Conservation (phyloP, 2,329 filamentous ascomycete genomes). For the Fusarium piperis region DNA sequence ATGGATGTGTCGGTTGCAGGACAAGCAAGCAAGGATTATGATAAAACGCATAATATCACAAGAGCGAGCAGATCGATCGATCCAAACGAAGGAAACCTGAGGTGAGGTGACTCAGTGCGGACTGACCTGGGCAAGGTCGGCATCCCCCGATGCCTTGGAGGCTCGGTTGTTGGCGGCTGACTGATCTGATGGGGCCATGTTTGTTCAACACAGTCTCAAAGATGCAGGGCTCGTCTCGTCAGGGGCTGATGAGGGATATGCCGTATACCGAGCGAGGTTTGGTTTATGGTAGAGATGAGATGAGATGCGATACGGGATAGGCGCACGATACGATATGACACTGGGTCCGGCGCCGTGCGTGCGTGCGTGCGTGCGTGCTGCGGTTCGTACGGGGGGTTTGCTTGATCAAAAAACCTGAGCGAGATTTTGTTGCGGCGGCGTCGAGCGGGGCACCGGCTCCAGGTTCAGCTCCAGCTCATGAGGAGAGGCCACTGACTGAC, state of each 20-base stretch:
- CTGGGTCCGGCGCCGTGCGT: background rate
- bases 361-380: background rate
- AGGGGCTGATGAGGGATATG: background rate
- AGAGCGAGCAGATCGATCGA: background rate
- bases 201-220: background rate
- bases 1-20: background rate
- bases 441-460: background rate
- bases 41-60: background rate
- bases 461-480: background rate
- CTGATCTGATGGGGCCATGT: slow-evolving; percentile 25
- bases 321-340: background rate
- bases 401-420: background rate
- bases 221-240: background rate
- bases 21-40: background rate
- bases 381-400: background rate
- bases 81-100: background rate
- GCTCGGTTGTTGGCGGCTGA: slow-evolving; percentile 21
- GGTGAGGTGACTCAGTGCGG: background rate
- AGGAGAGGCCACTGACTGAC: background rate
- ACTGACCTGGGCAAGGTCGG: slow-evolving; percentile 42
- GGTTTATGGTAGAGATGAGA: background rate
- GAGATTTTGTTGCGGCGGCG: background rate
- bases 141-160: slow-evolving; percentile 32
- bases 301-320: background rate
- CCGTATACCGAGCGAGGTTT: background rate